Evolutionary conservation across 208 protist genomes (phyloP), one percentile per base, ranked within the genome.

Genomic region (Cochliopodium minus): DNA sequence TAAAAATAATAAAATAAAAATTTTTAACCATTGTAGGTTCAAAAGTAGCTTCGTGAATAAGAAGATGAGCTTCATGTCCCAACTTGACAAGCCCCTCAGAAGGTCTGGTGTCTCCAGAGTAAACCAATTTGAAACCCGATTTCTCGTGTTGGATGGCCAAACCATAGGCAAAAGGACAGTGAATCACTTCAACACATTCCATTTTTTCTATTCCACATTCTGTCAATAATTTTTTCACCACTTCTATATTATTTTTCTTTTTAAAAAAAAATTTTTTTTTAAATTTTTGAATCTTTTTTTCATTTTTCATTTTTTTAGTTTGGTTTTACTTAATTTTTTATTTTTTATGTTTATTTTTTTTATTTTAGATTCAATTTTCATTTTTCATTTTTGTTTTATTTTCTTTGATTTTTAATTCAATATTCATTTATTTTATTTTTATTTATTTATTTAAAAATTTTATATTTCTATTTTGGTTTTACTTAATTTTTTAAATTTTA

Each of bases 11-110:
- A n/a, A n/a, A n/a, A n/a, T n/a, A n/a, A n/a, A n/a, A n/a, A 28
- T 55, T 34, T 22, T 42, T 5, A n/a, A 28, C 0, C 2, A 55
- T 3, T 28, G 17, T 0, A 30, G 22, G 26, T 20, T 62, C 58
- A 30, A 62, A 62, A 1, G 58, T 65, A 17, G 33, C 15, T 42
- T 65, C 61, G 22, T 65, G 61, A 48, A 65, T 61, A 11, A 57
- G 20, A 7, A 65, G 13, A 1, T 22, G 34, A 20, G n/a, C 28
- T 13, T 43, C 56, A 23, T 53, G 22, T 2, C 39, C 59, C 5
- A 17, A 13, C 2, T 57, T 36, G 2, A 65, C 45, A 4, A 65
- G 20, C 3, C 22, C 0, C 7, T 54, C 5, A 30, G 53, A 55
- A 29, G 45, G 45, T 50, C 45, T 35, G 11, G 61, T 65, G 13